Conservation (phyloP, 208 protist species). For the Porcisia deanei region DNA sequence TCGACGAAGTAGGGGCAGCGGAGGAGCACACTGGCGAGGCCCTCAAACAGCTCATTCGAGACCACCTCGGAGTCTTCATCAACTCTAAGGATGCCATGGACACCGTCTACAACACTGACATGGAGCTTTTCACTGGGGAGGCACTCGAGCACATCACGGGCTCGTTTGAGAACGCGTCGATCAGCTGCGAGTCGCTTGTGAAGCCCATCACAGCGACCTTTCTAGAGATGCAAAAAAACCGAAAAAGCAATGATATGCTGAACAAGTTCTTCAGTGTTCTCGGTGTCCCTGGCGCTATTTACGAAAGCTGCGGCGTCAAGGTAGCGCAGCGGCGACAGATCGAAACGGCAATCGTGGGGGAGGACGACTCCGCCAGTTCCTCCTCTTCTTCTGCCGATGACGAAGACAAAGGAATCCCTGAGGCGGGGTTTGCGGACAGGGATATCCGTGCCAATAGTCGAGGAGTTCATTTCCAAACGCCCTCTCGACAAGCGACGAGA, state of each 20-base stretch:
- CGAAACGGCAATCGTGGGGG: constrained; percentile 4
- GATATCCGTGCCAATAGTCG: not conserved
- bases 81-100: constrained; percentile 83
- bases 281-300: constrained; percentile 72
- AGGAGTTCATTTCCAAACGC: not conserved
- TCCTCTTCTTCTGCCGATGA: not conserved
- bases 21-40: constrained; percentile 53
- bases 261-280: constrained; percentile 76
- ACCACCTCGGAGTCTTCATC: constrained; percentile 86
- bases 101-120: constrained; percentile 66
- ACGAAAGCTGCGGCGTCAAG: constrained; percentile 68
- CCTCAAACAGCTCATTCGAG: constrained; percentile 81
- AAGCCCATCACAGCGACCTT: constrained; percentile 64
- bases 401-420: constrained; percentile 3
- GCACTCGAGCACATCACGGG: constrained; percentile 67
- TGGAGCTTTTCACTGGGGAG: constrained; percentile 79
- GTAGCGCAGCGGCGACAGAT: constrained; percentile 36
- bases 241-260: constrained; percentile 63
- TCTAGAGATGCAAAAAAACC: constrained; percentile 45
- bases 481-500: not conserved
- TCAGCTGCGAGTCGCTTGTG: constrained; percentile 56
- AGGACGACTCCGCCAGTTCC: not conserved
- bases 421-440: not conserved
- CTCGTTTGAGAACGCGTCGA: constrained; percentile 46
- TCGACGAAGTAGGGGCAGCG: constrained; percentile 35